Conservation (phyloP, 257 asterid species). For the Gardenia jasminoides region DNA sequence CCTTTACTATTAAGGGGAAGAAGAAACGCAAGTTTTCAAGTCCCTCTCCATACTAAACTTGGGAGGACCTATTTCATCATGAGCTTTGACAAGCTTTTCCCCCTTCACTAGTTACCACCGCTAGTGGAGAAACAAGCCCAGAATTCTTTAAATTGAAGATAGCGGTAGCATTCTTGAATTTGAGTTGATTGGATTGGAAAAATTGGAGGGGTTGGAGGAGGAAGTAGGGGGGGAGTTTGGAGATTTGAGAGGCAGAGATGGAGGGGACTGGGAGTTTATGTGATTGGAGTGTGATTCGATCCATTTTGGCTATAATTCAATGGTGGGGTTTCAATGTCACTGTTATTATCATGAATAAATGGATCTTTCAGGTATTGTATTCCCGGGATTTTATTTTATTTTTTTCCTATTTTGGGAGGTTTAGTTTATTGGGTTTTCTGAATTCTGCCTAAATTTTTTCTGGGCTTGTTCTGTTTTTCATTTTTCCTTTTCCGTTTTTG, state of each 20-base stretch:
- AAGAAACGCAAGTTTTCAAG: too few relatives aligned
- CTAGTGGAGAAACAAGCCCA: too few relatives aligned
- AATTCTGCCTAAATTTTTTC: not conserved
- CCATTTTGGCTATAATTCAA: constrained; percentile 40
- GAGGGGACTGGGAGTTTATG: constrained; percentile 30
- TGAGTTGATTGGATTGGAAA: not conserved
- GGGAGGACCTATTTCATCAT: too few relatives aligned
- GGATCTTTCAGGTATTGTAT: constrained; percentile 45
- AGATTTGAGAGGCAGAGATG: constrained; percentile 18
- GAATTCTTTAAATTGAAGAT: too few relatives aligned
- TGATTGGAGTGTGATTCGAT: constrained; percentile 38
- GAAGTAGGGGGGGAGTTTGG: not conserved
- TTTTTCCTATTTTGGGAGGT: not conserved
- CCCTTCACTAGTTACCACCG: too few relatives aligned
- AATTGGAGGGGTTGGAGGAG: not conserved
- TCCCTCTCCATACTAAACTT: too few relatives aligned
- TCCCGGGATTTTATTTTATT: not conserved
- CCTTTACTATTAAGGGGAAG: too few relatives aligned
- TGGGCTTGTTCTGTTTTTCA: not conserved
- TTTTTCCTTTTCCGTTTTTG: not conserved
- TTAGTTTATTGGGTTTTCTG: not conserved
- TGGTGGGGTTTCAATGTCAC: constrained; percentile 58
- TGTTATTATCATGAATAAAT: constrained; percentile 51
- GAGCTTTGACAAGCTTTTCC: too few relatives aligned
- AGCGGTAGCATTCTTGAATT: too few relatives aligned